These are phyloP conservation scores for Isatis tinctoria DNA, from an alignment of 345 rosid species.

Conservation along the genomic window DNA sequence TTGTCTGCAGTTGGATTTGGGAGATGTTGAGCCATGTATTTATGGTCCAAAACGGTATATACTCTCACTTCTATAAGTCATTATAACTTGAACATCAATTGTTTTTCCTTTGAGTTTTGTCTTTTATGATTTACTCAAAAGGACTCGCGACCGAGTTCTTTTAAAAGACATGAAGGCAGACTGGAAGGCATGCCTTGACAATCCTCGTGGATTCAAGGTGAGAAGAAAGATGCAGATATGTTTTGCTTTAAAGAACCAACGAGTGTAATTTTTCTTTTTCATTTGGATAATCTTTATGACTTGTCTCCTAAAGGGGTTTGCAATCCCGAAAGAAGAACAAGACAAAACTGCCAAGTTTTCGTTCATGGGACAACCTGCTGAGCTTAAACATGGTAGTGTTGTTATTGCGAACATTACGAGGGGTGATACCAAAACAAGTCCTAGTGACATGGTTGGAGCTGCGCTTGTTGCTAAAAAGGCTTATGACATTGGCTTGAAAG, in stretches of 20 bases:
- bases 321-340: conserved; percentile 59
- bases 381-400: conserved; percentile 68
- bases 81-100: not conserved
- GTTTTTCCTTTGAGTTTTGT: not conserved
- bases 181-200: conserved; percentile 82
- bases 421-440: conserved; percentile 72
- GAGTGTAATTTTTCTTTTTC: not conserved
- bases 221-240: conserved; percentile 16
- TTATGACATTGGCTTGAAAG: conserved; percentile 61
- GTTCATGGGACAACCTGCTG: conserved; percentile 58
- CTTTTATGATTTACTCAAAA: conserved; percentile 5
- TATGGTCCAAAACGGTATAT: conserved; percentile 85
- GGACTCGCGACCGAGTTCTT: conserved; percentile 78
- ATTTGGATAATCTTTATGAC: not conserved
- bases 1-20: conserved; percentile 63
- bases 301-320: conserved; percentile 49
- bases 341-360: conserved; percentile 50
- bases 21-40: conserved; percentile 72
- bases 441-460: conserved; percentile 80
- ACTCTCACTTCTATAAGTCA: not conserved
- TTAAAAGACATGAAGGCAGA: conserved; percentile 78
- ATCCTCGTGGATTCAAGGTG: conserved; percentile 72
- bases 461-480: conserved; percentile 79
- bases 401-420: conserved; percentile 79
- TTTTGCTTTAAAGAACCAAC: not conserved